These are phyloP conservation scores for Porcisia hertigi DNA, from an alignment of 208 protist species.

Conservation along the genomic window DNA sequence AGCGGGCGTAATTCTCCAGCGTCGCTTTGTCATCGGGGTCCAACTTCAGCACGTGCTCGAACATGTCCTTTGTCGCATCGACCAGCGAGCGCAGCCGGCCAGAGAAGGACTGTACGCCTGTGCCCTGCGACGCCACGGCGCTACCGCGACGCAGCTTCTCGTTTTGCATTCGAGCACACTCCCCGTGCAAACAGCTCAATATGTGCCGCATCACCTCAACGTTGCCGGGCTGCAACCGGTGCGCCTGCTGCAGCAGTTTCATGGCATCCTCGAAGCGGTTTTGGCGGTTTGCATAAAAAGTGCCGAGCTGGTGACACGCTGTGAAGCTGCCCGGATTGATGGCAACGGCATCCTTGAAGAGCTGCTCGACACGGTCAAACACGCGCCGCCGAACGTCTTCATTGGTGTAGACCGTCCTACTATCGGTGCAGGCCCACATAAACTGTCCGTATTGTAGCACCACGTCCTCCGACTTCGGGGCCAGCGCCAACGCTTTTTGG, in stretches of 20 bases:
- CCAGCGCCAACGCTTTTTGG: slow-evolving; percentile 54
- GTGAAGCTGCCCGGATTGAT: slow-evolving; percentile 45
- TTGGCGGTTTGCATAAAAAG: slow-evolving; percentile 61
- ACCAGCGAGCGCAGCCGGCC: slow-evolving; percentile 43
- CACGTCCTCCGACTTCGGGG: slow-evolving; percentile 47
- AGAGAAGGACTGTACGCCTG: slow-evolving; percentile 1
- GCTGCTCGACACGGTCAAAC: slow-evolving; percentile 53
- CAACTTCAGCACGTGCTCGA: slow-evolving; percentile 43
- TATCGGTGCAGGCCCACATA: slow-evolving; percentile 55
- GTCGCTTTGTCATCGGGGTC: slow-evolving; percentile 41
- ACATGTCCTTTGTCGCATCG: slow-evolving; percentile 41
- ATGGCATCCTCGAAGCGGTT: slow-evolving; percentile 75
- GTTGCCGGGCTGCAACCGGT: slow-evolving; percentile 56
- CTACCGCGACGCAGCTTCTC: slow-evolving; percentile 31
- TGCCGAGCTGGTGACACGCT: slow-evolving; percentile 51
- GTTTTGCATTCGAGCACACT: slow-evolving; percentile 59
- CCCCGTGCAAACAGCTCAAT: slow-evolving; percentile 47
- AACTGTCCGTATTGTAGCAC: slow-evolving; percentile 66
- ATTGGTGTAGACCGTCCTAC: slow-evolving; percentile 32
- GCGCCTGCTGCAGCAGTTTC: slow-evolving; percentile 53
- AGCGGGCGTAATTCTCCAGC: slow-evolving; percentile 67
- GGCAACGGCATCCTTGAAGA: slow-evolving; percentile 48
- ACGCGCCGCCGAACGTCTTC: slow-evolving; percentile 38
- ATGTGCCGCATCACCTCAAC: slow-evolving; percentile 57
- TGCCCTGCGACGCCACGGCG: slow-evolving; percentile 21